phyloP scores from a whole-genome alignment of 2,329 filamentous ascomycete genomes.

The Nemania abortiva region DNA sequence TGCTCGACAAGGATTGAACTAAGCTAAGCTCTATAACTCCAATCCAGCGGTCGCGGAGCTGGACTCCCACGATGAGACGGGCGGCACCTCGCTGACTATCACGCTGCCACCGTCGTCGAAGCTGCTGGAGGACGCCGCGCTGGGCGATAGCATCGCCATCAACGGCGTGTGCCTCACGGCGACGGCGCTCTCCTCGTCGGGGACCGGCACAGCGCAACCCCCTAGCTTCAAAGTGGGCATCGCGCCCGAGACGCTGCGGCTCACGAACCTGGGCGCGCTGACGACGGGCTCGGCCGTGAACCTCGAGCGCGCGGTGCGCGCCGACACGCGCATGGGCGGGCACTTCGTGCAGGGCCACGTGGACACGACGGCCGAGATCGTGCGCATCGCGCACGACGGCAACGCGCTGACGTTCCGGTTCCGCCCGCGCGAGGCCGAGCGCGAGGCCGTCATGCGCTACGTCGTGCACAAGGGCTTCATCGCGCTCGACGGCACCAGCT shows the following conservation, averaged over 20 bases:
- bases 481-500: slow-evolving; percentile 90
- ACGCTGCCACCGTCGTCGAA: slow-evolving; percentile 72
- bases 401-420: slow-evolving; percentile 92
- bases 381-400: slow-evolving; percentile 80
- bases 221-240: slow-evolving; percentile 88
- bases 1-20: neutral
- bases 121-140: slow-evolving; percentile 85
- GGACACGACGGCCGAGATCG: slow-evolving; percentile 85
- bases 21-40: slow-evolving; percentile 42
- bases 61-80: slow-evolving; percentile 82
- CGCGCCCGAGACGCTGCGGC: slow-evolving; percentile 92
- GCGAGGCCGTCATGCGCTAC: slow-evolving; percentile 75
- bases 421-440: slow-evolving; percentile 65
- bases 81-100: slow-evolving; percentile 92
- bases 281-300: slow-evolving; percentile 78
- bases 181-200: slow-evolving; percentile 73
- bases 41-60: slow-evolving; percentile 82
- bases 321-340: slow-evolving; percentile 94
- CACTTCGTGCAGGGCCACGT: slow-evolving; percentile 99
- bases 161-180: slow-evolving; percentile 98
- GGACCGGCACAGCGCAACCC: slow-evolving; percentile 25
- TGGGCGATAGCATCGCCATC: slow-evolving; percentile 94
- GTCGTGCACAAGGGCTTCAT: slow-evolving; percentile 97
- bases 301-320: slow-evolving; percentile 91
- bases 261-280: slow-evolving; percentile 91